Base-by-base conservation (phyloP, 768 basidiomycete species). In the Suillus clintonianus region DNA sequence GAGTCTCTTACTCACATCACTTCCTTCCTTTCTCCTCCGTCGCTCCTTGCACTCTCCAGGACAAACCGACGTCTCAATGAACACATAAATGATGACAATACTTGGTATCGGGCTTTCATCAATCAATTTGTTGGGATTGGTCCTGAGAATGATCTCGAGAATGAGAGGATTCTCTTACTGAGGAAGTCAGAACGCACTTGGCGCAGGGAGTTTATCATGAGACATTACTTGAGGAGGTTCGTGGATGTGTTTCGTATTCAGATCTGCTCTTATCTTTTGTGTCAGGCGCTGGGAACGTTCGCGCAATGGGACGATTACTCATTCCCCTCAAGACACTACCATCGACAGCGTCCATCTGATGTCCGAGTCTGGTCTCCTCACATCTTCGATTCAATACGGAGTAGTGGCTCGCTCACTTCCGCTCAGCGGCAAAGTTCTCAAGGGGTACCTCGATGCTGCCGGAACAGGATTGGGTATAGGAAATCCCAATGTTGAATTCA, bases 1-100 rank as follows among this genome's bases (percentile, higher is more conserved):
- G 92, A 94, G 69, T 89, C 87, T 34, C 89, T 94, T 77, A 86
- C 87, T 37, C 89, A 90, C 62, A 83, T 94, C 77, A 90, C 91
- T 11, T 82, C 90, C 10, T 86, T 87, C 73, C 86, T 94, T 60
- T 80, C 86, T 68, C 91, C 90, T 1, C 81, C 79, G 1, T 81
- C 85, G 4, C 83, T 95, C 39, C 71, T 87, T 50, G 76, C 82
- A 2, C 84, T 95, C 67, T 81, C 82, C 24, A 71, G 76, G 67
- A 85, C 88, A 64, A 83, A 82, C 75, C 77, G 73, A 54, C 71
- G 70, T 63, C 80, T 92, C 62, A 80, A 82, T 71, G 78, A 82
- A 65, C 91, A 92, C 82, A 78, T 92, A 81, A 83, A 83, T 61
- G 83, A 91, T 69, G 92, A 95, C 64, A 88, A 85, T 70, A 93